Base-by-base conservation (phyloP, 2,329 filamentous ascomycete species). In the Fusarium cicatricum region DNA sequence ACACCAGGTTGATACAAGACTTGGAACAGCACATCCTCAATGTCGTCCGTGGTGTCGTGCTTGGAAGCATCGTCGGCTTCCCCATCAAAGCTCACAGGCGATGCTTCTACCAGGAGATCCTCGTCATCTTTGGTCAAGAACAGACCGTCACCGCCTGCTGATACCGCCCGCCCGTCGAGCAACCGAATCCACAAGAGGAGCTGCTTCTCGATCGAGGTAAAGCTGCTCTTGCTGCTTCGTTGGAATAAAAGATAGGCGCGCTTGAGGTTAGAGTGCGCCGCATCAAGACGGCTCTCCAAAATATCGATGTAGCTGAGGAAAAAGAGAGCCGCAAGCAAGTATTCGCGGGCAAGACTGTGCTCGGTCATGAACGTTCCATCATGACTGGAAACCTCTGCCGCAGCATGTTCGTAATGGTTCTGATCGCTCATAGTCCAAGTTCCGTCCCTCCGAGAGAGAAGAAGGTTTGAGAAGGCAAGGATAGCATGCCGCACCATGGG, bases 241-340 rank as follows among this genome's bases (percentile, higher is more conserved):
- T 77, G 77, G 50, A 83, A 80, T 4, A 83, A 52, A 3, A 62
- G 55, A 52, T 83, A 82, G 1, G 82, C 81, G 11, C 78, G 74
- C 55, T 82, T 77, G 8, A 85, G 69, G 36, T 83, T 79, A 2
- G 74, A 70, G 58, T 83, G 80, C 1, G 81, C 80, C n/a, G 76
- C 72, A 17, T 74, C 71, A 5, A 78, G 74, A n/a, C 72, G 69
- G 10, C 71, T 74, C 50, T 78, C 75, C 5, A 81, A 66, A 11
- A 81, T 76, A 56, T 84, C 81, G 17, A 82, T 79, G 55, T 84
- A 85, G 41, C 80, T 81, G 3, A 85, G 73, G 52, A 85, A 79
- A 69, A 85, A 85, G 9, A 83, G 64, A 0, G 81, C 75, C 2
- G 80, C 80, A 6, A 85, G 73, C 4, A 82, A 70, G 33, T 80